phyloP scores from a whole-genome alignment of 495 filamentous ascomycete species.

The Baudoinia panamericana region DNA sequence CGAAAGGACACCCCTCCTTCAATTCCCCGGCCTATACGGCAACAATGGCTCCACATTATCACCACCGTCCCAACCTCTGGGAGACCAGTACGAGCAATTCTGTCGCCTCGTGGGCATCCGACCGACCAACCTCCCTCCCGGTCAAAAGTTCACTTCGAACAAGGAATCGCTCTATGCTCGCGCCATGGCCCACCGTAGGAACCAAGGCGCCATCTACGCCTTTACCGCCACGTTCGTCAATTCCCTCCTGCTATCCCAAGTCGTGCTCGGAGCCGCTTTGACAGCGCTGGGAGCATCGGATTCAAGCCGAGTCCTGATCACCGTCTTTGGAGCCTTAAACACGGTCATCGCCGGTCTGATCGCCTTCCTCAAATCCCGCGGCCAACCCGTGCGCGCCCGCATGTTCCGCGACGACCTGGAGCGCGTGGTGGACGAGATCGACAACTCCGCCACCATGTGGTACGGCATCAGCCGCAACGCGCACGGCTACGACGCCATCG shows the following conservation, averaged over 20 bases:
- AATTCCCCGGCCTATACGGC: constrained; percentile 5
- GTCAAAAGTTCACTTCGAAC: not conserved
- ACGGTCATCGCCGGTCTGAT: constrained; percentile 16
- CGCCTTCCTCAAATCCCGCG: constrained; percentile 14
- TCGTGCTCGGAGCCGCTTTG: constrained; percentile 17
- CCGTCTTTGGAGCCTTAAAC: constrained; percentile 19
- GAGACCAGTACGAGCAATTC: constrained; percentile 5
- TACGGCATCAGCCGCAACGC: constrained; percentile 8
- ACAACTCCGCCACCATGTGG: constrained; percentile 19
- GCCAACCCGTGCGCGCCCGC: constrained; percentile 11
- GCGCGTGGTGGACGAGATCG: constrained; percentile 15
- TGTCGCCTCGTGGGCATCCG: constrained; percentile 8
- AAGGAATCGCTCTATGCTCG: constrained; percentile 7
- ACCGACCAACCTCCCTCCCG: not conserved
- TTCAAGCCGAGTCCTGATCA: constrained; percentile 12
- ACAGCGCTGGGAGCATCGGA: constrained; percentile 14
- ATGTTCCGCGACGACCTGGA: constrained; percentile 16
- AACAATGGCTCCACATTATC: not conserved
- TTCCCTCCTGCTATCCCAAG: constrained; percentile 11
- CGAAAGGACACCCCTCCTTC: constrained; percentile 6
- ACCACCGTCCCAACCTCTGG: not conserved
- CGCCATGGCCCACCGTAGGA: not conserved
- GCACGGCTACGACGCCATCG: constrained; percentile 23
- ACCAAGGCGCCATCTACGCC: constrained; percentile 5
- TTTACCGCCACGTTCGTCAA: constrained; percentile 11